Evolutionary conservation across 352 stramenopile species (phyloP).

Genomic region (Globisporangium radiosum): DNA sequence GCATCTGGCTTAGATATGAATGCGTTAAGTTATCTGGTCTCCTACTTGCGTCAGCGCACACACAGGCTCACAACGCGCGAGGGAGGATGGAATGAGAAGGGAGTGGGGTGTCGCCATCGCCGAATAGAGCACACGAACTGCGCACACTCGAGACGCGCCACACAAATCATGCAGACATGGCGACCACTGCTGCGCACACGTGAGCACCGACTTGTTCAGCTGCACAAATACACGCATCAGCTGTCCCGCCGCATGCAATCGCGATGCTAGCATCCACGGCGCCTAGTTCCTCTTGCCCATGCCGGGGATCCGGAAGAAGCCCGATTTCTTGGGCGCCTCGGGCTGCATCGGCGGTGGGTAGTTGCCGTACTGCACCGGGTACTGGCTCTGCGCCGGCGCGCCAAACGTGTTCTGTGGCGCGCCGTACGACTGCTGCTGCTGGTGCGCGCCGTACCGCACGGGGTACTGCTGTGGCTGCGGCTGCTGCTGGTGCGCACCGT

Average conservation of each 20-base stretch:
- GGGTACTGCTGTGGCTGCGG: slow-evolving; percentile 11
- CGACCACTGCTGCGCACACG: too few relatives aligned
- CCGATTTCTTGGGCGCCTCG: slow-evolving; percentile 55
- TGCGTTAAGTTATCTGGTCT: too few relatives aligned
- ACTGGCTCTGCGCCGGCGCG: slow-evolving; percentile 35
- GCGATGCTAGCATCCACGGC: background rate
- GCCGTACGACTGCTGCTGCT: slow-evolving; percentile 21
- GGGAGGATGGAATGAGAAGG: too few relatives aligned
- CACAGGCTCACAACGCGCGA: too few relatives aligned
- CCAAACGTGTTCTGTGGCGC: slow-evolving; percentile 18
- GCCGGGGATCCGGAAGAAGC: slow-evolving; percentile 60
- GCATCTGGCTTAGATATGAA: too few relatives aligned
- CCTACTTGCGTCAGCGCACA: too few relatives aligned
- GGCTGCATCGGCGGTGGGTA: slow-evolving; percentile 46
- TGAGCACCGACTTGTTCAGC: too few relatives aligned
- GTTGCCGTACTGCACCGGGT: slow-evolving; percentile 46
- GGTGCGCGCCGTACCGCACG: slow-evolving; percentile 12
- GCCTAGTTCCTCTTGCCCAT: slow-evolving; percentile 74
- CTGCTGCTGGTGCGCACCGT: slow-evolving; percentile 31
- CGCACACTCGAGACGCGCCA: too few relatives aligned
- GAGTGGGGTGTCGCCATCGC: too few relatives aligned
- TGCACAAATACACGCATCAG: background rate
- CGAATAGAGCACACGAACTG: too few relatives aligned
- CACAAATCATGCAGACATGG: too few relatives aligned
- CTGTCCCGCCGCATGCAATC: background rate